Base-by-base conservation (phyloP, 352 stramenopile species). In the Phytopythium helicoides region DNA sequence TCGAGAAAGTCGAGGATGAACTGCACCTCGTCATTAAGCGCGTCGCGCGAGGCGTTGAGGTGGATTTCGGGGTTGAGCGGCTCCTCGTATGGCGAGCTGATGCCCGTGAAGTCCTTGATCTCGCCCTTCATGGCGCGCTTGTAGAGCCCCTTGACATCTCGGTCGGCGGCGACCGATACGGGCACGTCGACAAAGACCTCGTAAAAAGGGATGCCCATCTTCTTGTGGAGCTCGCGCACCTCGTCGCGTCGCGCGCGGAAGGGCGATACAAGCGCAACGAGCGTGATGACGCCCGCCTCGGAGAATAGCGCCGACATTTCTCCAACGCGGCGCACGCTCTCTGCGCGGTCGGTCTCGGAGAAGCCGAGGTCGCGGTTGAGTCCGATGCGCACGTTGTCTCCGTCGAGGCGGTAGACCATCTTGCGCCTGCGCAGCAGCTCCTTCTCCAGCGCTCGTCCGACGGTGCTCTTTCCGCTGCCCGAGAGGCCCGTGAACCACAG, bases 161-260 rank as follows among this genome's bases (percentile, higher is more conserved):
- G 82, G n/a, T 97, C 91, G 39, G 96, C 95, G 33, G 98, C 89
- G 15, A 99, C 96, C 4, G 97, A 88, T 12, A 99, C 78, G 0
- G 96, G 93, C 16, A 99, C 97, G 67, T 99, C 96, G 39, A 99
- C 92, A 71, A 99, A 99, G 7, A 99, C 95, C 76, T 99, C 97
- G 62, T 98, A 98, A 79, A 99, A 99, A 3, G 92, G 91, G 51
- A 99, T 96, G 46, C 86, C 81, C 81, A 98, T 97, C 37, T 89
- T 87, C 60, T 77, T 53, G 61, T 93, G 83, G 11, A 98, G 75
- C 52, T 97, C 93, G 12, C 97, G 83, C 15, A 98, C 96, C 25
- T 91, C 81, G 62, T 99, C 96, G 6, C 97, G 82, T 66, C 96
- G 94, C 0, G 64, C 88, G 18, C 92, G 81, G 70, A 98, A 99